Percentiles rank a stretch among this genome's conserved stretches.
phyloP scores from a whole-genome alignment of 202 grass and related monocot genomes.

The Digitaria exilis region DNA sequence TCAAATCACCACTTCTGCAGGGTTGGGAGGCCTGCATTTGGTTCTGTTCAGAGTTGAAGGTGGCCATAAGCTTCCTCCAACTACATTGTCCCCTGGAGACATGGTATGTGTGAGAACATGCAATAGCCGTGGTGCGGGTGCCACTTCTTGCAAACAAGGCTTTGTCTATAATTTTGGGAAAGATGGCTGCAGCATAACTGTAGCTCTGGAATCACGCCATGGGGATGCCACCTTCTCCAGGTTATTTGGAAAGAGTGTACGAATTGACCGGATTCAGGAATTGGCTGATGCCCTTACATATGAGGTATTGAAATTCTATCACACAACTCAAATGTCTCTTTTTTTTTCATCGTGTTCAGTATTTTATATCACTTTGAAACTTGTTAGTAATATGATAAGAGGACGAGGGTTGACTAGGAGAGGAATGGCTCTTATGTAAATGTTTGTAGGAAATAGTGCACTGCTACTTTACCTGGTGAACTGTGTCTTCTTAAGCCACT shows the following conservation, averaged over 20 bases:
- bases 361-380: slow-evolving; percentile 19
- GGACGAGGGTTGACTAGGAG: not conserved
- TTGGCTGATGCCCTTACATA: slow-evolving; percentile 95
- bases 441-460: not conserved
- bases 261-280: slow-evolving; percentile 85
- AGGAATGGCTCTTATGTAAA: not conserved
- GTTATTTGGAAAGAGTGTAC: slow-evolving; percentile 89
- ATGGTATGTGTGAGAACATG: slow-evolving; percentile 94
- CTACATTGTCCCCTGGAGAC: slow-evolving; percentile 85
- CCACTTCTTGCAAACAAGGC: slow-evolving; percentile 92
- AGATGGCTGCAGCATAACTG: slow-evolving; percentile 90
- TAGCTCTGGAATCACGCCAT: slow-evolving; percentile 85
- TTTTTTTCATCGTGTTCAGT: not conserved
- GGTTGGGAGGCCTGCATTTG: slow-evolving; percentile 89
- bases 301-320: slow-evolving; percentile 63
- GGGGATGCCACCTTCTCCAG: slow-evolving; percentile 96
- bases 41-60: slow-evolving; percentile 92
- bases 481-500: not conserved
- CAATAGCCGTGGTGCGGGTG: slow-evolving; percentile 67
- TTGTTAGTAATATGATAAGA: not conserved
- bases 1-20: slow-evolving; percentile 37
- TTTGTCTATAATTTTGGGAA: slow-evolving; percentile 88
- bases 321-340: not conserved
- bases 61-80: slow-evolving; percentile 85
- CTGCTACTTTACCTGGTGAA: not conserved